These are phyloP conservation scores for Nemania sp. DNA, from an alignment of 2,329 filamentous ascomycete species.

Conservation along the genomic window DNA sequence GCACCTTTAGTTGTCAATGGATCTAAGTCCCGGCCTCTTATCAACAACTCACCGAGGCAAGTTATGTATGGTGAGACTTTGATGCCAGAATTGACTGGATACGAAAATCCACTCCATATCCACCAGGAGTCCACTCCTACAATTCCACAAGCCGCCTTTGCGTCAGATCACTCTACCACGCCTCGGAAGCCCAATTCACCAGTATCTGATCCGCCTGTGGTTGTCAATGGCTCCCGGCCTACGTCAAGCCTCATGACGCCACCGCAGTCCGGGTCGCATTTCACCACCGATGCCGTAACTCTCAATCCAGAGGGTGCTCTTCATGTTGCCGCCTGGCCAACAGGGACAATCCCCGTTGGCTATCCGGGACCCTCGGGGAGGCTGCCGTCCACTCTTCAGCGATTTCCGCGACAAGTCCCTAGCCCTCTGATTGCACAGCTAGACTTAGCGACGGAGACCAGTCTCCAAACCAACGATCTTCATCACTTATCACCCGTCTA, in stretches of 20 bases:
- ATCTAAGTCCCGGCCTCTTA: constrained; percentile 41
- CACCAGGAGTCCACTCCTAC: constrained; percentile 40
- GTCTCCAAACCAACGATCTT: constrained; percentile 48
- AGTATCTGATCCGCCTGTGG: constrained; percentile 51
- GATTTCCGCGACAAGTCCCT: constrained; percentile 48
- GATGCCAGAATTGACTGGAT: constrained; percentile 38
- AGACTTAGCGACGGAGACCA: constrained; percentile 57
- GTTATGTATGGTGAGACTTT: constrained; percentile 36
- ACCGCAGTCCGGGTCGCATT: constrained; percentile 28
- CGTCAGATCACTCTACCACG: constrained; percentile 28
- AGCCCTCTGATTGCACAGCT: constrained; percentile 58
- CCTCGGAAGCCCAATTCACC: constrained; percentile 35
- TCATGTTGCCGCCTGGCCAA: constrained; percentile 31
- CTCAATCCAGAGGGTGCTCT: constrained; percentile 26
- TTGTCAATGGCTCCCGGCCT: constrained; percentile 47
- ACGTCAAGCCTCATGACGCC: constrained; percentile 17
- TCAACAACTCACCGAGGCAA: constrained; percentile 37
- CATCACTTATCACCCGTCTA: constrained; percentile 73
- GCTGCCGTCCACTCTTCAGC: constrained; percentile 26
- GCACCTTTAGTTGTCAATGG: constrained; percentile 50
- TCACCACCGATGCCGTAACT: constrained; percentile 41
- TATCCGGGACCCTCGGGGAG: constrained; percentile 1
- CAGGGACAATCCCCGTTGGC: constrained; percentile 6
- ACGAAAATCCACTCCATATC: constrained; percentile 47
- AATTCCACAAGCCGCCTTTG: constrained; percentile 30